Base-by-base conservation (phyloP, 2,329 filamentous ascomycete genomes). In the Teratosphaeria viscida region DNA sequence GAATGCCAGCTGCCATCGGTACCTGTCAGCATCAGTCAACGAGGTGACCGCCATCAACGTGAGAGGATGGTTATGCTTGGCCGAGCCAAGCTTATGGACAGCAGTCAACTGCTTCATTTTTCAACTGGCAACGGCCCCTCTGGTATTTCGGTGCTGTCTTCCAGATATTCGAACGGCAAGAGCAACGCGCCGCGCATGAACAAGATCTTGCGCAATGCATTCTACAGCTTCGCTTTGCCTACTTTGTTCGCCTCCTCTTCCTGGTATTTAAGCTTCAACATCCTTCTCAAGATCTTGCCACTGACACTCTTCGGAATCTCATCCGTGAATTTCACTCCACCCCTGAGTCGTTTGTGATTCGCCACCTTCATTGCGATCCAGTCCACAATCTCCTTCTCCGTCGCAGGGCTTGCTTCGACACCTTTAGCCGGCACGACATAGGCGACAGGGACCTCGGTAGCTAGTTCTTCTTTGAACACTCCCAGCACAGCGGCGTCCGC, bases 401-500 rank as follows among this genome's bases (percentile, higher is more conserved):
- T 64, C 6, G 66, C 66, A 2, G 67, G 67, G 49, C 66, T 67
- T 27, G 70, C 67, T 29, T 67, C 61, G 1, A 71, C 55, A 2
- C 73, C 72, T 1, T 70, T 61, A 59, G 73, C 73, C 5, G 75
- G 63, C 29, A 74, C 72, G 6, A 78, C 66, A 57, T 72, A 78
- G 1, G 77, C 77, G 57, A 78, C 70, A 1, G 77, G 76, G 14
- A 77, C 64, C 62, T 79, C 77, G 0, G 75, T 76, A 6, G 77
- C 77, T 27, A 76, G 72, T 1, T 76, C 73, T 60, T 77, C 73
- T 54, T 73, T 70, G 63, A 76, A 78, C 0, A 79, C 65, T 5
- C 76, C 77, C 16, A 79, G 70, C 7, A 79, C 77, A 1, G 76
- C 75, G 2, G 75, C 74, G 62, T 79, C 76, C 55, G 74, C 67